Evolutionary conservation across 1,284 basidiomycete species (phyloP).

Genomic region (Ganoderma lucidum): DNA sequence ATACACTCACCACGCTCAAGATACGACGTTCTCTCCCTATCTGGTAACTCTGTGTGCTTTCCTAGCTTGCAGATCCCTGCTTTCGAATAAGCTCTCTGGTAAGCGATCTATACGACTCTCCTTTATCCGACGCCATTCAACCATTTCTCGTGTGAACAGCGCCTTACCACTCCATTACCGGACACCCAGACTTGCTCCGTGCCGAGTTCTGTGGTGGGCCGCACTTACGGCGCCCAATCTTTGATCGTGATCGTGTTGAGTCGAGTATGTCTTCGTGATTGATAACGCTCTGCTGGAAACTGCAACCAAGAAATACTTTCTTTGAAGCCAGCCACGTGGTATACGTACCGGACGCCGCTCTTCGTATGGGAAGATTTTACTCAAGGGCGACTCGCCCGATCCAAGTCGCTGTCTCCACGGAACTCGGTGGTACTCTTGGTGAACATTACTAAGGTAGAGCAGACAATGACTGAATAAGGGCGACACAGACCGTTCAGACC

Average conservation of each 20-base stretch:
- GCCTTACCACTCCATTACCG: background rate
- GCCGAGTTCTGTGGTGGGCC: background rate
- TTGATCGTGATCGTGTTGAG: no score
- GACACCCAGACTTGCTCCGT: background rate
- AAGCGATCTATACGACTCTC: background rate
- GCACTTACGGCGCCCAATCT: background rate
- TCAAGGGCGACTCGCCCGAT: conserved; percentile 8
- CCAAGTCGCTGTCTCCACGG: background rate
- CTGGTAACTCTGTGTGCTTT: background rate
- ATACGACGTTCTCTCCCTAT: background rate
- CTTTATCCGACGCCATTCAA: background rate
- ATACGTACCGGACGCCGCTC: conserved; percentile 9
- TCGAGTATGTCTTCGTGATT: background rate
- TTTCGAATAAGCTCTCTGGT: background rate
- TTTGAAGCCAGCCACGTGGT: conserved; percentile 3
- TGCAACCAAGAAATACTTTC: background rate
- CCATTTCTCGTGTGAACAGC: background rate
- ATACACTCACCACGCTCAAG: background rate
- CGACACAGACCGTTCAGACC: background rate
- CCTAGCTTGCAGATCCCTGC: background rate
- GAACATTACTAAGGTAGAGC: conserved; percentile 5
- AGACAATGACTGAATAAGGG: background rate
- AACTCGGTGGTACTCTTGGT: conserved; percentile 6
- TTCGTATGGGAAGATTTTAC: conserved; percentile 21
- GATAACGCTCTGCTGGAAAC: background rate